A percentile compares a stretch with the other conserved stretches of the same genome.
Conservation (phyloP, 148 eudicot species). For the Cornus controversa region DNA sequence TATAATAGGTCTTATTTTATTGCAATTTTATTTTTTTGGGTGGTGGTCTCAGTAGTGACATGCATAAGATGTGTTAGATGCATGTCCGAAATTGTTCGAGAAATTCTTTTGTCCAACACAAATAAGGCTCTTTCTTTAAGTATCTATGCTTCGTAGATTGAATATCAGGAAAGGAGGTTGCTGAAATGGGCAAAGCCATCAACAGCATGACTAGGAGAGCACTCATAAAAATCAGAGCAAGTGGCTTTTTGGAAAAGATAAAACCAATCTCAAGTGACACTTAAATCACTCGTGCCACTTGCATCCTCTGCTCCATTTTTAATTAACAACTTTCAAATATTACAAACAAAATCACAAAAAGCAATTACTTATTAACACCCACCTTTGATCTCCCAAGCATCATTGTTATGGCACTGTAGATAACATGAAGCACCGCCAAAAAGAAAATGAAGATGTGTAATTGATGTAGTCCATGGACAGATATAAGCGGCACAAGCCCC, state of each 20-base stretch:
- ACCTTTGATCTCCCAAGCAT: slow-evolving; percentile 85
- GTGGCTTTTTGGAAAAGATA: no score
- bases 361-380: neutral
- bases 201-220: neutral
- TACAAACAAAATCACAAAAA: neutral
- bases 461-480: slow-evolving; percentile 73
- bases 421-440: slow-evolving; percentile 87
- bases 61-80: no score
- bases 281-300: neutral
- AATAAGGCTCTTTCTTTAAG: no score
- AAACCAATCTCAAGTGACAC: no score
- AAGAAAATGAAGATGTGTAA: slow-evolving; percentile 95
- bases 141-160: neutral
- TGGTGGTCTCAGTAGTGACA: no score
- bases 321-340: neutral
- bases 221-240: slow-evolving; percentile 3
- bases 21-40: no score
- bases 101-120: no score
- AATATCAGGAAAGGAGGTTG: slow-evolving; percentile 13
- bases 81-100: no score
- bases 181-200: neutral
- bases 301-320: neutral
- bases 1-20: no score
- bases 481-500: slow-evolving; percentile 76
- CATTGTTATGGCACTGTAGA: slow-evolving; percentile 77